A percentile compares a stretch with the other conserved stretches of the same genome.
phyloP scores from a whole-genome alignment of 129 eudicot species.

The Chrysanthemum lavandulifolium region DNA sequence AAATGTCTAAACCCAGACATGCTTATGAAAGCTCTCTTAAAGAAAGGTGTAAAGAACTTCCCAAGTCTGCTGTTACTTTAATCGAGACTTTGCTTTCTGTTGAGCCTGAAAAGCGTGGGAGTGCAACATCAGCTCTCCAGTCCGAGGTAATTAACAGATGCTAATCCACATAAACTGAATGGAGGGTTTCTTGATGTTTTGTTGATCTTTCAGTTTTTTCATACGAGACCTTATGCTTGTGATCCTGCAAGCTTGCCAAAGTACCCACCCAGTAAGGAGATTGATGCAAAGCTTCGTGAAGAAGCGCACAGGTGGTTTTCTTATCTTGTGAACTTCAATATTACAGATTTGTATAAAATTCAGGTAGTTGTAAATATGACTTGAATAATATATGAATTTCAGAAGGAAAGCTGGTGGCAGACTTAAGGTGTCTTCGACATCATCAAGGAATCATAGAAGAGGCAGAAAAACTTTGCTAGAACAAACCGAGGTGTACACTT shows the following conservation, averaged over 20 bases:
- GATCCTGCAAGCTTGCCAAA: slow-evolving; percentile 81
- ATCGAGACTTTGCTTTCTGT: slow-evolving; percentile 60
- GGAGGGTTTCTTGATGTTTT: slow-evolving; percentile 15
- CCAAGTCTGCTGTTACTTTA: slow-evolving; percentile 54
- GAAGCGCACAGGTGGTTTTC: slow-evolving; percentile 57
- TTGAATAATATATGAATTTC: slow-evolving; percentile 28
- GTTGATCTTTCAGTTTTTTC: slow-evolving; percentile 57
- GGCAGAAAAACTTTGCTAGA: slow-evolving; percentile 41
- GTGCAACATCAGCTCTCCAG: slow-evolving; percentile 61
- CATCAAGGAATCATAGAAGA: slow-evolving; percentile 47
- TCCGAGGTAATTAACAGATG: slow-evolving; percentile 49
- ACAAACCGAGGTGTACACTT: slow-evolving; percentile 47
- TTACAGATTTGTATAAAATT: neutral
- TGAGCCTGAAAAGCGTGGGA: slow-evolving; percentile 70
- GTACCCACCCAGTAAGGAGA: slow-evolving; percentile 88
- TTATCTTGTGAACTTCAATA: neutral
- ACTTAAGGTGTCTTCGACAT: slow-evolving; percentile 27
- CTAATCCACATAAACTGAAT: neutral
- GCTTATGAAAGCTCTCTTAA: slow-evolving; percentile 65
- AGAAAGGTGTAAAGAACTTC: slow-evolving; percentile 72
- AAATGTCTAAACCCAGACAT: slow-evolving; percentile 79
- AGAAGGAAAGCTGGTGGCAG: slow-evolving; percentile 57
- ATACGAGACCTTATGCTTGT: slow-evolving; percentile 66
- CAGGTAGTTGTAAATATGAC: neutral
- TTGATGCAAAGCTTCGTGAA: slow-evolving; percentile 70